phyloP scores from a whole-genome alignment of 371 early-diverging fungal genomes.

The Mucor plumbeus region DNA sequence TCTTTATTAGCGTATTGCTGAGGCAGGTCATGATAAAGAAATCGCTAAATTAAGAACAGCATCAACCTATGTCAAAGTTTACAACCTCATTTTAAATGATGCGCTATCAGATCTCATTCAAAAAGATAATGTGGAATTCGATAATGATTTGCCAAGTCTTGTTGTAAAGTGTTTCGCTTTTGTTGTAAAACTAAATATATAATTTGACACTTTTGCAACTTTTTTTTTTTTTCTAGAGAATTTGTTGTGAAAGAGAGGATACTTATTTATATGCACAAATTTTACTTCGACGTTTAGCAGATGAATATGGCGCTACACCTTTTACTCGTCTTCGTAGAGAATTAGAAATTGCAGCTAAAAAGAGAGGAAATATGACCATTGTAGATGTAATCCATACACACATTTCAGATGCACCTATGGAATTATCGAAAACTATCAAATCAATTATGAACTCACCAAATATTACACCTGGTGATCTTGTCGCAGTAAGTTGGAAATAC shows the following conservation, averaged over 20 bases:
- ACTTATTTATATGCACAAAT: slow-evolving; percentile 71
- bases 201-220: background rate
- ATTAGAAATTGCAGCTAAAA: slow-evolving; percentile 58
- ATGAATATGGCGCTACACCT: slow-evolving; percentile 56
- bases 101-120: slow-evolving; percentile 56
- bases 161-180: slow-evolving; percentile 38
- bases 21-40: slow-evolving; percentile 68
- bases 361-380: slow-evolving; percentile 55
- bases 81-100: slow-evolving; percentile 62
- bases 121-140: slow-evolving; percentile 61
- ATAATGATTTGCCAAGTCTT: slow-evolving; percentile 52
- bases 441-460: slow-evolving; percentile 58
- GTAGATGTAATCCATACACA: slow-evolving; percentile 58
- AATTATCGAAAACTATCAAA: slow-evolving; percentile 58
- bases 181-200: background rate
- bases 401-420: slow-evolving; percentile 50
- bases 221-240: slow-evolving; percentile 41
- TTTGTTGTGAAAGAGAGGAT: slow-evolving; percentile 71
- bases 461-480: slow-evolving; percentile 71
- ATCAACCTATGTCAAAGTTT: slow-evolving; percentile 66
- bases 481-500: slow-evolving; percentile 38
- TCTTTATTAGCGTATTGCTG: slow-evolving; percentile 58
- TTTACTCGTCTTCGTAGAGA: slow-evolving; percentile 64
- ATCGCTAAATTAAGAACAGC: slow-evolving; percentile 67
- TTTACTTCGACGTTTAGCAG: slow-evolving; percentile 54